Evolutionary conservation across 495 filamentous ascomycete species (phyloP).

Genomic region (Talaromyces adpressus): DNA sequence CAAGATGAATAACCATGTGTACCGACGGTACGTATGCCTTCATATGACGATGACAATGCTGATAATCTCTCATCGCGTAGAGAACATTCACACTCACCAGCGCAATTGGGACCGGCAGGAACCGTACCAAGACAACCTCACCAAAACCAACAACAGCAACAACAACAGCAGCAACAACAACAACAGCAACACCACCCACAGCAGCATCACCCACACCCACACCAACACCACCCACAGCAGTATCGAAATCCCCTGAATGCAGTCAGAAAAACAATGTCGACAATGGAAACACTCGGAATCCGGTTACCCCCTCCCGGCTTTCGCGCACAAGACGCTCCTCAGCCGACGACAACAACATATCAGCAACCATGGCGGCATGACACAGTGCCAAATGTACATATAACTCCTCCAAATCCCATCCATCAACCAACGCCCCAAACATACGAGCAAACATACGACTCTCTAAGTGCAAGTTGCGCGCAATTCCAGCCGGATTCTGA

Average conservation of each 20-base stretch:
- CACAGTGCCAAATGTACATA: not conserved
- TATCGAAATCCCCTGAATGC: not conserved
- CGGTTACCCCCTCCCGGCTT: constrained; percentile 6
- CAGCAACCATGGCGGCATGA: constrained; percentile 1
- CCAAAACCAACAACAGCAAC: not conserved
- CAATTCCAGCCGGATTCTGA: not conserved
- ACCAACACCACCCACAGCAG: not conserved
- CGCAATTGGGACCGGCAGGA: not conserved
- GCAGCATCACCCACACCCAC: not conserved
- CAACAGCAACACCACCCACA: not conserved
- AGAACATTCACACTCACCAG: not conserved
- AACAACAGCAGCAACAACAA: too few relatives aligned
- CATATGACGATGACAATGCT: not conserved
- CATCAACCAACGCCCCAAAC: not conserved
- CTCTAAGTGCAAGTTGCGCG: not conserved
- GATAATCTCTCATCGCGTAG: not conserved
- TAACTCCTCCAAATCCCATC: not conserved
- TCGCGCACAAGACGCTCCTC: not conserved
- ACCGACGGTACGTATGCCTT: not conserved
- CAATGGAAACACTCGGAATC: constrained; percentile 10
- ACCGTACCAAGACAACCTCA: not conserved
- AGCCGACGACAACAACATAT: not conserved
- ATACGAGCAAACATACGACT: not conserved
- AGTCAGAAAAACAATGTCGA: not conserved
- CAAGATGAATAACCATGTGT: not conserved